Conservation (phyloP, 2,329 filamentous ascomycete species). For the Tolypocladium tropicale region DNA sequence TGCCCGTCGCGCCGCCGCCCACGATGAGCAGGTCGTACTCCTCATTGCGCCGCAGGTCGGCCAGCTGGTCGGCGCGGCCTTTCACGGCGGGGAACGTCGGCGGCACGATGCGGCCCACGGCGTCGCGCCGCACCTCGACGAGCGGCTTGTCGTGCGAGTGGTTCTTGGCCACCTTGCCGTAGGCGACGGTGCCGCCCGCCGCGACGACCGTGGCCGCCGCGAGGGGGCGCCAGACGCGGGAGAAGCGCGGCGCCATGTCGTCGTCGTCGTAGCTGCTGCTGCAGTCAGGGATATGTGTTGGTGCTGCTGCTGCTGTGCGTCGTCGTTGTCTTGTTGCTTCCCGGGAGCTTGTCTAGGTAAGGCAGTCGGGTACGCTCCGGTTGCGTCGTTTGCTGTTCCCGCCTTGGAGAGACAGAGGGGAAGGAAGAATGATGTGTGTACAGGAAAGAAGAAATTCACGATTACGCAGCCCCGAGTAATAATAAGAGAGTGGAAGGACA, state of each 20-base stretch:
- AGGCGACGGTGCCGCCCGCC: conserved; percentile 19
- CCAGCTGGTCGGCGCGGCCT: conserved; percentile 26
- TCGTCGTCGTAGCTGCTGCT: too few relatives aligned
- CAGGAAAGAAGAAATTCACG: background rate
- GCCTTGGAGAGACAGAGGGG: background rate
- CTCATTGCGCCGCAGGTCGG: conserved; percentile 24
- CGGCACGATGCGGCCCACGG: conserved; percentile 24
- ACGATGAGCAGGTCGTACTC: conserved; percentile 71
- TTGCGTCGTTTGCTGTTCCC: background rate
- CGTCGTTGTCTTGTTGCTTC: too few relatives aligned
- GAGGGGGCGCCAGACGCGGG: conserved; percentile 23
- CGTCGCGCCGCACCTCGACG: conserved; percentile 24
- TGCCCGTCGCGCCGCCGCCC: conserved; percentile 68
- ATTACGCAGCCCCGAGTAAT: background rate
- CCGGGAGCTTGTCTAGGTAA: too few relatives aligned
- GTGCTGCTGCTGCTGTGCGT: too few relatives aligned
- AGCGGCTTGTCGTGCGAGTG: conserved; percentile 21
- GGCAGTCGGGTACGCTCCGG: too few relatives aligned
- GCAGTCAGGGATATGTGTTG: too few relatives aligned
- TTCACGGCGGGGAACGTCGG: conserved; percentile 24
- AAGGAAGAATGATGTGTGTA: background rate
- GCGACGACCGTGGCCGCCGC: conserved; percentile 18
- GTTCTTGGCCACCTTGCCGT: conserved; percentile 17
- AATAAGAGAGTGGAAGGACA: background rate
- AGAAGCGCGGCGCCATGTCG: conserved; percentile 24